phyloP scores from a whole-genome alignment of 768 basidiomycete species.

The Crucibulum laeve region DNA sequence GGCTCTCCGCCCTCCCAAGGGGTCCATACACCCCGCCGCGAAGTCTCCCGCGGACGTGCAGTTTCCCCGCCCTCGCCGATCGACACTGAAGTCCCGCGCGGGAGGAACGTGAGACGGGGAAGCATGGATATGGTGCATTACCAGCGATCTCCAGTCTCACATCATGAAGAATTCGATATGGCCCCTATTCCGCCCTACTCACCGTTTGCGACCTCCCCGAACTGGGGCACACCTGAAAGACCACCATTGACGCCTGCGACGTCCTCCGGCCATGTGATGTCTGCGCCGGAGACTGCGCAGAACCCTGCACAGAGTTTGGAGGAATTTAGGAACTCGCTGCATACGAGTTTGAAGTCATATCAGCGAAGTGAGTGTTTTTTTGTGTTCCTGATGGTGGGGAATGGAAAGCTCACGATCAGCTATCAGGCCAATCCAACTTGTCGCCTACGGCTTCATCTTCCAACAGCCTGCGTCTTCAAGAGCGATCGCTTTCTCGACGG shows the following conservation, averaged over 20 bases:
- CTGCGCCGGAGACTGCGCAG: slow-evolving; percentile 3
- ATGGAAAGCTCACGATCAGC: background rate
- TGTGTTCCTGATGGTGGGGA: background rate
- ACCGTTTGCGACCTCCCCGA: slow-evolving; percentile 15
- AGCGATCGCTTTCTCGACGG: slow-evolving; percentile 32
- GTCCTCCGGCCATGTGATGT: slow-evolving; percentile 12
- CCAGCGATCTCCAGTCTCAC: slow-evolving; percentile 26
- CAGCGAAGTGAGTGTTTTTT: slow-evolving; percentile 13
- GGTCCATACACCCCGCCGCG: too few relatives aligned
- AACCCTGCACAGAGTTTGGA: slow-evolving; percentile 30
- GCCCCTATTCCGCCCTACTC: slow-evolving; percentile 35
- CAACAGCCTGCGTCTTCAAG: slow-evolving; percentile 13
- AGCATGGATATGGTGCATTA: slow-evolving; percentile 30
- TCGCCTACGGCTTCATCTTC: slow-evolving; percentile 7
- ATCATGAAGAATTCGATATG: slow-evolving; percentile 22
- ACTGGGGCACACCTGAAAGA: background rate
- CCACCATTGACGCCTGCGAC: slow-evolving; percentile 8
- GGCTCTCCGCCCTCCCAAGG: slow-evolving; percentile 4
- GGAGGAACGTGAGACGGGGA: slow-evolving; percentile 21
- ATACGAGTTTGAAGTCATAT: slow-evolving; percentile 18
- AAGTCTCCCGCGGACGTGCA: too few relatives aligned
- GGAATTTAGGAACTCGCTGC: slow-evolving; percentile 31
- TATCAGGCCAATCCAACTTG: slow-evolving; percentile 8
- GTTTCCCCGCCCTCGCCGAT: too few relatives aligned
- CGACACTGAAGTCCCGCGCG: too few relatives aligned